Evolutionary conservation across 1,284 basidiomycete species (phyloP), one percentile per base, ranked within the genome.

Genomic region (Cutaneotrichosporon cyanovorans): DNA sequence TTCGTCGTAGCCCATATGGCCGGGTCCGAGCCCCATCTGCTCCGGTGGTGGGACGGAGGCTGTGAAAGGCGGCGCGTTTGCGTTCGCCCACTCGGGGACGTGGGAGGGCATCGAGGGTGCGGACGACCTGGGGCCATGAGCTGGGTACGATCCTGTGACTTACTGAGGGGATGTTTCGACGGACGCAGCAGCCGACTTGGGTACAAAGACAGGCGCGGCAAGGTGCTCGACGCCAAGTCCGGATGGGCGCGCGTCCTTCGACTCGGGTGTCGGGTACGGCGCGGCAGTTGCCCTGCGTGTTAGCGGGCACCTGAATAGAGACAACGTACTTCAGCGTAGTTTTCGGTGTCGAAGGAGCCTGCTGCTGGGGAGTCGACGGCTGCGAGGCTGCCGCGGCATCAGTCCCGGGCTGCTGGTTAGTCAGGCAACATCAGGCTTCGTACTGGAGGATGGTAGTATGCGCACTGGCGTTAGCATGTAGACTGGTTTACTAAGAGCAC

Each of bases 171-270:
- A 46, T 22, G 47, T 34, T 31, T 55, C 52, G 28, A 63, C 61
- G 22, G 67, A 51, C 11, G 42, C 19, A 14, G 76, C 72, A 67
- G 42, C 25, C 15, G 76, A 72, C 67, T 86, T 88, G 30, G 87
- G 87, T 19, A 91, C 81, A 56, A 91, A 91, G 35, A 89, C 82
- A 32, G 87, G 87, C 1, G 87, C 87, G 61, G 63, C 46, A 7
- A 67, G 57, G 40, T 65, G 58, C 50, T 57, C 63, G 14, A 39
- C 61, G 16, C 53, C 53, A 18, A 57, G 51, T 10, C 57, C 56
- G 3, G 43, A 35, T 14, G 45, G 36, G 12, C 42, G 43, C 14
- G 44, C 10, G 22, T 57, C 58, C 36, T 47, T 87, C 81, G 50
- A 83, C 76, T 53, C 51, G 14, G 51, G 51, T 0, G 48, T 50